A percentile compares a stretch with the other conserved stretches of the same genome.
These are phyloP conservation scores for Cucumis hystrix DNA, from an alignment of 306 rosid genomes.

Conservation along the genomic window DNA sequence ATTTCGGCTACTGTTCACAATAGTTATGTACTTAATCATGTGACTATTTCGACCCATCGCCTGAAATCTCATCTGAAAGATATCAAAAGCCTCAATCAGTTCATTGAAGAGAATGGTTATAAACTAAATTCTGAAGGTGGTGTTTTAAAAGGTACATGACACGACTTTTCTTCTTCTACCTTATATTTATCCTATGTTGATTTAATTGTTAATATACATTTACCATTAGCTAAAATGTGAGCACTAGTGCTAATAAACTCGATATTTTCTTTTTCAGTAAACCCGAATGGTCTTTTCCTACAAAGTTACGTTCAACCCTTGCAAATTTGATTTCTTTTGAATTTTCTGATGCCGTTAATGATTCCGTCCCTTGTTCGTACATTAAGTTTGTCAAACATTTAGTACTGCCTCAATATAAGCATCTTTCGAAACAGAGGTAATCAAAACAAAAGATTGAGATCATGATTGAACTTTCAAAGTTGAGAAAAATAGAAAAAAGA, in stretches of 20 bases:
- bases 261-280: constrained; percentile 36
- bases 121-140: constrained; percentile 90
- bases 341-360: constrained; percentile 52
- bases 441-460: too few relatives aligned
- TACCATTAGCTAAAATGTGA: neutral
- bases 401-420: constrained; percentile 51
- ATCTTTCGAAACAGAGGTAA: constrained; percentile 55
- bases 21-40: constrained; percentile 84
- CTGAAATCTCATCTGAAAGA: constrained; percentile 57
- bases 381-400: constrained; percentile 91
- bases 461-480: too few relatives aligned
- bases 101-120: constrained; percentile 65
- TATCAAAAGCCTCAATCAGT: constrained; percentile 55
- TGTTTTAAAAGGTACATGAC: constrained; percentile 57
- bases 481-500: neutral
- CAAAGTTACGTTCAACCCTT: constrained; percentile 92
- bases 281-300: constrained; percentile 85
- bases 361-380: constrained; percentile 74
- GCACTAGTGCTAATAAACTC: neutral
- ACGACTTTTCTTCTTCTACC: neutral
- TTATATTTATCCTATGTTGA: neutral
- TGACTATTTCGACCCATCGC: constrained; percentile 70
- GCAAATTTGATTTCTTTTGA: constrained; percentile 69
- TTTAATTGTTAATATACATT: neutral
- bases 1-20: too few relatives aligned